phyloP scores from a whole-genome alignment of 1,284 basidiomycete genomes.

The Boletellus deceptivus region DNA sequence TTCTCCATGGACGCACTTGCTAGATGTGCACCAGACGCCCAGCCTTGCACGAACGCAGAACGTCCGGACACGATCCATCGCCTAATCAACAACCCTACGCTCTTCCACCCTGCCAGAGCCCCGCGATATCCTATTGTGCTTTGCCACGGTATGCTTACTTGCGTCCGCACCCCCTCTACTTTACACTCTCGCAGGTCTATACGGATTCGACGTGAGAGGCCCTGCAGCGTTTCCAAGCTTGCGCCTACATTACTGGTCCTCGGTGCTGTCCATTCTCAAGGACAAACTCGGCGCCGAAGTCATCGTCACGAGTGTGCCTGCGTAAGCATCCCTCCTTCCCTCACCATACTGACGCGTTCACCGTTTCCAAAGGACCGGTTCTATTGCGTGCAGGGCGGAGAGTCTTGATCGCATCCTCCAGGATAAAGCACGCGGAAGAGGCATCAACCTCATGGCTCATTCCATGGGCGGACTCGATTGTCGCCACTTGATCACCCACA shows the following conservation, averaged over 20 bases:
- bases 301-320: constrained; percentile 92
- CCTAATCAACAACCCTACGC: constrained; percentile 68
- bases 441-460: constrained; percentile 92
- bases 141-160: constrained; percentile 77
- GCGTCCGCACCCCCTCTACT: background rate
- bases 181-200: constrained; percentile 62
- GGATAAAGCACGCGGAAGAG: constrained; percentile 64
- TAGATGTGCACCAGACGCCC: too few species aligned
- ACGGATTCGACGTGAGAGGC: constrained; percentile 90
- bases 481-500: constrained; percentile 85
- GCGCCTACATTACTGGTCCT: constrained; percentile 94
- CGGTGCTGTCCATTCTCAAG: constrained; percentile 80
- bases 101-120: constrained; percentile 72
- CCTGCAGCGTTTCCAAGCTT: constrained; percentile 74
- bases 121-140: constrained; percentile 91
- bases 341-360: background rate
- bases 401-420: constrained; percentile 77
- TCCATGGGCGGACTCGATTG: constrained; percentile 98
- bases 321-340: constrained; percentile 50
- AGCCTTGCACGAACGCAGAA: constrained; percentile 20
- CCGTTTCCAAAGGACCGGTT: constrained; percentile 73
- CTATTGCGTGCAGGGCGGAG: constrained; percentile 81
- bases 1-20: background rate
- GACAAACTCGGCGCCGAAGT: constrained; percentile 89
- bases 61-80: constrained; percentile 62